Base-by-base conservation (phyloP, 352 stramenopile genomes). In the Phytophthora colocasiae region DNA sequence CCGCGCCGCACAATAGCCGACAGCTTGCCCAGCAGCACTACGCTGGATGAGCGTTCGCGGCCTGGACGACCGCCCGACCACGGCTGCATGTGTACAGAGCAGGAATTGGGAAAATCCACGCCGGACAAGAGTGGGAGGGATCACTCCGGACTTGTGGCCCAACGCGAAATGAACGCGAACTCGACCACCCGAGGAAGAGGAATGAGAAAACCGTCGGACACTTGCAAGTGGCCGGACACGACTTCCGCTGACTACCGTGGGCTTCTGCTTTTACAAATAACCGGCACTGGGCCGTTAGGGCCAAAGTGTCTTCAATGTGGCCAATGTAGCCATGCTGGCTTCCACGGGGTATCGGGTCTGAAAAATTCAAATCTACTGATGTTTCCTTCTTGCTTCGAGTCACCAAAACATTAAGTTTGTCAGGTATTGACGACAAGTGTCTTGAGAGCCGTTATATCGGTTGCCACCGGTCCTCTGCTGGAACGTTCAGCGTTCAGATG, bases 1-100 rank as follows among this genome's bases (percentile, higher is more conserved):
- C 56, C 55, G 41, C 78, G 80, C 19, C 78, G 75, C 41, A 89
- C 73, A 12, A 85, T 85, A 44, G 77, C 66, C 52, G 80, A 83
- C 19, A 87, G 57, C 47, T 83, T 83, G 63, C 78, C 74, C 11
- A 81, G 64, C 34, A 81, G 50, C 47, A 85, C 73, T 0, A 74
- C 75, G 47, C 75, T 80, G 29, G 75, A 85, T 19, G 76, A 82
- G 52, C 65, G 70, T 40, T 75, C 70, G 58, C 73, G 69, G 24
- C 36, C 51, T 15, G 58, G 61, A 34, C 62, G 69, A 29, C 62
- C 60, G 19, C 54, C 66, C n/a, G 66, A 59, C 61, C 66, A 75
- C 58, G 71, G 56, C 53, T 78, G 63, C 67, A 72, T 80, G 66
- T 19, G 39, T 29, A 14, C 38, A 38, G n/a, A 69, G 31, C 39